Conservation (phyloP, 139 green algal genomes). For the Ulvella scutata region DNA sequence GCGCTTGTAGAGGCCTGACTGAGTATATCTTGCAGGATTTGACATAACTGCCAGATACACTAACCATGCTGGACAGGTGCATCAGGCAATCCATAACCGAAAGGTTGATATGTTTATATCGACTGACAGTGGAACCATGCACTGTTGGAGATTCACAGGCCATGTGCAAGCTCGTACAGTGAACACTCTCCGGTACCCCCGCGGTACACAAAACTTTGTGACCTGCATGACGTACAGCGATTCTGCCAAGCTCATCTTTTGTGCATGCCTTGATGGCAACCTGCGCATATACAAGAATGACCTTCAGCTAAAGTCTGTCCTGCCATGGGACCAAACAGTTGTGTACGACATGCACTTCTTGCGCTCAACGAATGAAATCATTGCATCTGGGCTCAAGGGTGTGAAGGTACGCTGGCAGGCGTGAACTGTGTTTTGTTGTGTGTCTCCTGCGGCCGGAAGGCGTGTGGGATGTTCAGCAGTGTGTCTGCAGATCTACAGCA, state of each 20-base stretch:
- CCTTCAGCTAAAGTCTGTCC: not conserved
- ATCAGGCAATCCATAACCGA: not conserved
- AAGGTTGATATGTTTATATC: not conserved
- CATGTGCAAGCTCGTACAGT: not conserved
- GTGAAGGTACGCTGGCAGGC: not conserved
- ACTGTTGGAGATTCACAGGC: not conserved
- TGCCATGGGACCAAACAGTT: not conserved
- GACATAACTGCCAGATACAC: not conserved
- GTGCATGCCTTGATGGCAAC: not conserved
- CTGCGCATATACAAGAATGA: not conserved
- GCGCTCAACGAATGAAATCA: not conserved
- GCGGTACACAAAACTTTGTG: not conserved
- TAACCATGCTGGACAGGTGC: not conserved
- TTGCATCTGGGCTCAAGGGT: not conserved
- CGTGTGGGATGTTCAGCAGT: not conserved
- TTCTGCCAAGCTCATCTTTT: not conserved
- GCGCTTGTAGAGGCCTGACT: too few relatives aligned
- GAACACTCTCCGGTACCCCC: not conserved
- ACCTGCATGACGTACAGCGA: not conserved
- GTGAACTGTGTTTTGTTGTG: not conserved
- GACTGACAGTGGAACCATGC: not conserved
- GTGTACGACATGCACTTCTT: not conserved
- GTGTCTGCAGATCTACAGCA: not conserved
- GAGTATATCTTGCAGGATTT: constrained; percentile 1
- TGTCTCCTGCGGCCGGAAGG: not conserved